Evolutionary conservation across 2,329 filamentous ascomycete genomes (phyloP), one percentile per base, ranked within the genome.

Genomic region (Pseudogymnoascus sp.): DNA sequence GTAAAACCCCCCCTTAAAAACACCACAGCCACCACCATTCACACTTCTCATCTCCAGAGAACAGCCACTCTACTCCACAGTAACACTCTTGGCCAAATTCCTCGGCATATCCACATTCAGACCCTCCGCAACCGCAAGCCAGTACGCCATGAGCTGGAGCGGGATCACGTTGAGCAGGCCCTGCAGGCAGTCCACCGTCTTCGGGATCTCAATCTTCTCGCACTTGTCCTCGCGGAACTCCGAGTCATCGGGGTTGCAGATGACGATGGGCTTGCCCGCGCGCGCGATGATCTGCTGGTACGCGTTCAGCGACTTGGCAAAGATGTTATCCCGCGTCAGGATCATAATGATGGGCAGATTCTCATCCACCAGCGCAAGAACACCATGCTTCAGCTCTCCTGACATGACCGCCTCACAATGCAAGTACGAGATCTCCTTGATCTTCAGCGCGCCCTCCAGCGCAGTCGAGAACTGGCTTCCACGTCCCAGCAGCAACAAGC

Each of bases 381-480:
- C 94, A 81, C 94, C 94, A 77, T 99, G 94, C 85, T 99, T 99
- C 70, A 99, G 84, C 79, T 99, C 94, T 77, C 94, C 94, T 66
- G 94, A 97, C 94, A 99, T 99, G 81, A 99, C 94, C 70, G 94
- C 94, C 80, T 99, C 94, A 77, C 94, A 99, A 78, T 99, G 94
- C 63, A 99, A 89, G 78, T 99, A 99, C 16, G 93, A 97, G 71
- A 99, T 99, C 79, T 99, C 94, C 85, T 99, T 99, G 78, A 99
- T 99, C 83, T 99, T 99, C 69, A 99, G 82, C 58, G 94, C 94
- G 77, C 91, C 94, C 81, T 99, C 94, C 20, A 99, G 86, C 61
- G 94, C 94, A 70, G 94, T 99, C 63, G 93, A 92, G 81, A 92
- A 96, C 79, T 99, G 94, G 74, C 91, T 91, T 68, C 94, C 94